phyloP scores from a whole-genome alignment of 176 grass and related monocot species.

The Triticum aestivum region IWGSC_CS_RefSeq_v2.1 NC_057806.1:428409993-428410492 shows the following conservation, averaged over 20 bases:
- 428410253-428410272: too few relatives aligned
- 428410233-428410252: background rate
- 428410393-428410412: background rate
- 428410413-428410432: too few relatives aligned
- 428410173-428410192: background rate
- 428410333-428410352: background rate
- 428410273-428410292: background rate
- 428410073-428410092: conserved; percentile 1
- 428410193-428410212: conserved; percentile 12
- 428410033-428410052: conserved; percentile 3
- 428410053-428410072: conserved; percentile 23
- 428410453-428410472: background rate
- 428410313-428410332: background rate
- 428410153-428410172: background rate
- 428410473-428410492: background rate
- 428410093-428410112: conserved; percentile 4
- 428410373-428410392: background rate
- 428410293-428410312: background rate
- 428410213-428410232: background rate
- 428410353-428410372: background rate
- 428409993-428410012: background rate
- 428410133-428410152: background rate
- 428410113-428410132: conserved; percentile 13
- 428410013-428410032: conserved; percentile 12
- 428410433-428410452: too few relatives aligned